These are phyloP conservation scores for Fonsecaea monophora DNA, from an alignment of 2,329 filamentous ascomycete genomes.

Conservation along the genomic window DNA sequence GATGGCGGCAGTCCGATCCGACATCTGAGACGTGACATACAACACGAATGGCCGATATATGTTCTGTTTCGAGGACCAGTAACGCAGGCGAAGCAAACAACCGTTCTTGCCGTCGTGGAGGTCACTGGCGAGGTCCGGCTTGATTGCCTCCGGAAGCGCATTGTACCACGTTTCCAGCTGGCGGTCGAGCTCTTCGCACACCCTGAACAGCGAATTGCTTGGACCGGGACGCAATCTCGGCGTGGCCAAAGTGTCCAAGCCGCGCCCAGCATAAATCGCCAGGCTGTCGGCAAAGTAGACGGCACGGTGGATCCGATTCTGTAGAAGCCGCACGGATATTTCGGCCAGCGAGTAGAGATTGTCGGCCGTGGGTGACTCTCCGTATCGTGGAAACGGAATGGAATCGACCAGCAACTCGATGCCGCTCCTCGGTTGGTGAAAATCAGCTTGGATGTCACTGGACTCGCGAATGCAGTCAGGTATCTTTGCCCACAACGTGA, in stretches of 20 bases:
- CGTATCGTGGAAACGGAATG: not conserved
- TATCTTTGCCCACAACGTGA: no score
- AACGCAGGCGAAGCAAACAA: not conserved
- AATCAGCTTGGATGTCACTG: not conserved
- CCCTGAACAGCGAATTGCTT: not conserved
- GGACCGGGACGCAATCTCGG: not conserved
- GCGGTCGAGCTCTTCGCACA: not conserved
- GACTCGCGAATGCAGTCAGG: no score
- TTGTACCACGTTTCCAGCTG: not conserved
- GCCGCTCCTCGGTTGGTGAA: not conserved
- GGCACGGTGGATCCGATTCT: not conserved
- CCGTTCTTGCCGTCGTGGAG: not conserved
- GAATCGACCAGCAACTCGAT: not conserved
- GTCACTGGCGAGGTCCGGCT: not conserved
- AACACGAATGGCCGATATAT: not conserved
- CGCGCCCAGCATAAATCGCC: no score
- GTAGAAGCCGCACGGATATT: not conserved
- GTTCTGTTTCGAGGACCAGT: not conserved
- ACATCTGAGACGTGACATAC: not conserved
- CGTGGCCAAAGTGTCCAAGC: not conserved
- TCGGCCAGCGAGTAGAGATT: not conserved
- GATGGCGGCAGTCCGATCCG: no score
- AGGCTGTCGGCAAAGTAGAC: not conserved
- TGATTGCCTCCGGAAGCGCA: not conserved
- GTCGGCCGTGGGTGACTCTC: not conserved